Evolutionary conservation across 192 early-diverging fungal species (phyloP).

Genomic region (Phycomyces blakesleeanus): DNA sequence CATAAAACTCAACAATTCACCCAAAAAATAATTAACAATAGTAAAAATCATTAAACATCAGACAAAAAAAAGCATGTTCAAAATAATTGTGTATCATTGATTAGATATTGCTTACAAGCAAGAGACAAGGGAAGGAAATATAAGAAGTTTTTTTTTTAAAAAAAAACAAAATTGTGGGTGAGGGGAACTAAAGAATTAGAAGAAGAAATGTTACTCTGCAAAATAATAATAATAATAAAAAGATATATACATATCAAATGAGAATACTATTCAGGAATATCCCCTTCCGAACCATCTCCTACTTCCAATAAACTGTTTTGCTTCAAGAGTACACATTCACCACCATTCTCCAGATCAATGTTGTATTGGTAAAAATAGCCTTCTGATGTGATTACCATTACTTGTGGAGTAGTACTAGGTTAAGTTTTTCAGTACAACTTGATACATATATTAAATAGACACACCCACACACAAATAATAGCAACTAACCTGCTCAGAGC

Average conservation of each 20-base stretch:
- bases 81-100: not conserved
- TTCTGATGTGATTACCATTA: constrained; percentile 86
- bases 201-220: too few relatives aligned
- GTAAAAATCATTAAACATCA: too few relatives aligned
- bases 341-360: constrained; percentile 83
- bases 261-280: not conserved
- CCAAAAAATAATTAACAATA: not conserved
- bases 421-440: not conserved
- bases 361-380: constrained; percentile 88
- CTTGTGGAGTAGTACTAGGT: constrained; percentile 61
- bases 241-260: not conserved
- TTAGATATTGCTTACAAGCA: constrained; percentile 1
- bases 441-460: too few relatives aligned
- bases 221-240: too few relatives aligned
- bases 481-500: constrained; percentile 58
- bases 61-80: too few relatives aligned
- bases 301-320: constrained; percentile 54
- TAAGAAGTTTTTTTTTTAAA: too few relatives aligned
- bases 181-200: not conserved
- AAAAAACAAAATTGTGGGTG: not conserved
- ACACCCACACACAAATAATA: not conserved
- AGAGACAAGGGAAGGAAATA: not conserved
- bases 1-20: not conserved
- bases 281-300: not conserved
- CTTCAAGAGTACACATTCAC: constrained; percentile 78